phyloP scores from a whole-genome alignment of 768 basidiomycete genomes.

The Boletus tylopilopsis region DNA sequence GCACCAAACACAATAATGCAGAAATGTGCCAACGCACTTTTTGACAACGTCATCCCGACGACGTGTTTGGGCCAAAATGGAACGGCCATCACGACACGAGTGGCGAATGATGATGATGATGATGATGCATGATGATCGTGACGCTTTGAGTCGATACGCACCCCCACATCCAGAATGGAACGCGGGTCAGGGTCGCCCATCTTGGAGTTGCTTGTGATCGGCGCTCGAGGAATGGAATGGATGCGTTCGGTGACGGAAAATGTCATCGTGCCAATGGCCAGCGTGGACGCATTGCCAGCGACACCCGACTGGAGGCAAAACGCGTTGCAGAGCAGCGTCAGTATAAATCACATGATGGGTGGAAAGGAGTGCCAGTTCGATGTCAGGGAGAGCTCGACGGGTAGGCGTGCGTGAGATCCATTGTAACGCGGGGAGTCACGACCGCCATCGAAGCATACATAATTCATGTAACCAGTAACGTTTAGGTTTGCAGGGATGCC shows the following conservation, averaged over 20 bases:
- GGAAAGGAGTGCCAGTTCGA: conserved; percentile 47
- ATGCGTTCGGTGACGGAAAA: conserved; percentile 6
- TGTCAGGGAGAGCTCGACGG: conserved; percentile 36
- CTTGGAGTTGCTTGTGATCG: conserved; percentile 29
- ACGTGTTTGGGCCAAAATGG: conserved; percentile 55
- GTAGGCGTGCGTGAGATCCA: neutral
- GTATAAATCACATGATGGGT: conserved; percentile 21
- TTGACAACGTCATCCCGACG: conserved; percentile 33
- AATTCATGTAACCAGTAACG: conserved; percentile 25
- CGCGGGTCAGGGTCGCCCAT: conserved; percentile 54
- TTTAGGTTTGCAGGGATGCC: conserved; percentile 9
- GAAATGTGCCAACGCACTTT: too few species aligned
- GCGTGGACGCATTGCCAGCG: conserved; percentile 20
- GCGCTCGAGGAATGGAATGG: neutral
- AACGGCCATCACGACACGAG: conserved; percentile 51
- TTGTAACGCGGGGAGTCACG: neutral
- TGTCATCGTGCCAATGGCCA: neutral
- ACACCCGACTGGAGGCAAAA: conserved; percentile 25
- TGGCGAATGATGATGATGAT: too few species aligned
- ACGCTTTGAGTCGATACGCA: conserved; percentile 45
- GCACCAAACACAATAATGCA: too few species aligned
- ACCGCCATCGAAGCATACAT: conserved; percentile 16
- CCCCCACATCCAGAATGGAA: conserved; percentile 55
- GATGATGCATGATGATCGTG: conserved; percentile 46
- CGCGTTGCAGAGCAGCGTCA: conserved; percentile 55